phyloP scores from a whole-genome alignment of 2,329 filamentous ascomycete genomes.

The Alternaria angustiovoidea region DNA sequence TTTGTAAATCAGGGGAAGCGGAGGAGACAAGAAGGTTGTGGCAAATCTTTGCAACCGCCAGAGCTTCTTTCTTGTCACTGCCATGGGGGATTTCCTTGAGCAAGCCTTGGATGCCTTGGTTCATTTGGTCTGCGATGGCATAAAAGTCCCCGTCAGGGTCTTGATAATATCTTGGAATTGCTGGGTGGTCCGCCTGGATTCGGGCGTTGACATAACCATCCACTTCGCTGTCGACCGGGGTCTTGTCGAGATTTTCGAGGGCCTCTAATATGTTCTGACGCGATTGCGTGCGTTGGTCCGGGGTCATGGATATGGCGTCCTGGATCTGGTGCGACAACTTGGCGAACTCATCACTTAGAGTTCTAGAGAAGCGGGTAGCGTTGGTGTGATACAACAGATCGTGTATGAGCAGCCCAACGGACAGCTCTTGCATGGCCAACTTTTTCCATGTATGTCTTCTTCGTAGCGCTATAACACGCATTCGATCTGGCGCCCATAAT shows the following conservation, averaged over 20 bases:
- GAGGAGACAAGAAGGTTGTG: constrained; percentile 72
- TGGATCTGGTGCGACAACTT: constrained; percentile 34
- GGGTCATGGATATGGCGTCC: constrained; percentile 16
- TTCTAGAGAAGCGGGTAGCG: not conserved
- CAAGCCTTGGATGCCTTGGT: constrained; percentile 37
- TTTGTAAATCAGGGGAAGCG: constrained; percentile 70
- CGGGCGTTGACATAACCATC: constrained; percentile 22
- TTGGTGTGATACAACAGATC: constrained; percentile 39
- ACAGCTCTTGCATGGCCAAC: constrained; percentile 51
- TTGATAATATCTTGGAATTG: constrained; percentile 48
- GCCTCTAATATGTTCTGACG: constrained; percentile 27
- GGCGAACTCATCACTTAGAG: constrained; percentile 6
- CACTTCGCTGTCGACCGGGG: constrained; percentile 15
- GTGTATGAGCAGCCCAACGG: constrained; percentile 52
- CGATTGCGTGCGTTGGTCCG: constrained; percentile 5
- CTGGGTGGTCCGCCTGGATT: constrained; percentile 16
- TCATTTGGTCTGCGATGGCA: constrained; percentile 39
- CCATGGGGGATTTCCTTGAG: constrained; percentile 24
- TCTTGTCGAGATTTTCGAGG: constrained; percentile 23
- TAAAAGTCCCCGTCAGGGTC: constrained; percentile 50
- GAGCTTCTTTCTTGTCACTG: constrained; percentile 21
- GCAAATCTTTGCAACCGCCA: constrained; percentile 52
- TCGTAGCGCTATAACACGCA: constrained; percentile 41
- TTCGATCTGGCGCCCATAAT: constrained; percentile 51
- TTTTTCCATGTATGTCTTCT: constrained; percentile 54